A percentile compares a stretch with the other conserved stretches of the same genome.
Conservation (phyloP, 139 green algal species). For the Chlamydomonas asymmetrica region DNA sequence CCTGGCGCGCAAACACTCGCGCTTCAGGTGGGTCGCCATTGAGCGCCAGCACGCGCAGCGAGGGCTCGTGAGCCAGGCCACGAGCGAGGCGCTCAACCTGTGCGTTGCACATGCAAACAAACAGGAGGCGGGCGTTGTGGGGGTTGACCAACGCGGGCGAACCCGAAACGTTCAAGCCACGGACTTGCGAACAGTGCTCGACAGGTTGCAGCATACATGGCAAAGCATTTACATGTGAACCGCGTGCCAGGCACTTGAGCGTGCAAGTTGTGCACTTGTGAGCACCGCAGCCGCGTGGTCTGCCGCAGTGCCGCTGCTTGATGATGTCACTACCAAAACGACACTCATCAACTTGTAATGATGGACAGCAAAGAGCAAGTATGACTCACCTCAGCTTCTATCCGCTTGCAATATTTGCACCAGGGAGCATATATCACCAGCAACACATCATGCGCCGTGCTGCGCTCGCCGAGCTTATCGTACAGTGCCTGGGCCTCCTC, state of each 20-base stretch:
- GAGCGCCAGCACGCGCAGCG: slow-evolving; percentile 22
- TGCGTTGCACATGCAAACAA: neutral
- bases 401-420: slow-evolving; percentile 37
- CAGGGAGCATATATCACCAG: slow-evolving; percentile 59
- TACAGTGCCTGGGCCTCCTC: slow-evolving; percentile 30
- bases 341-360: too few species aligned
- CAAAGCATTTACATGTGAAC: too few species aligned
- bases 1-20: slow-evolving; percentile 33
- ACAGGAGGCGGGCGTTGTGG: neutral
- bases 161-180: neutral
- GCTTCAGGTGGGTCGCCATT: slow-evolving; percentile 21
- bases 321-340: too few species aligned
- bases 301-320: too few species aligned
- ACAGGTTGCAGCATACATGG: too few species aligned
- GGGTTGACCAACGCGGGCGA: neutral
- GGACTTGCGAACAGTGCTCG: neutral
- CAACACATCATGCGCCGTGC: slow-evolving; percentile 39
- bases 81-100: slow-evolving; percentile 36
- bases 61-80: slow-evolving; percentile 18
- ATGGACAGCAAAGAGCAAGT: too few species aligned
- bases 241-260: too few species aligned
- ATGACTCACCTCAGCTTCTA: slow-evolving; percentile 45
- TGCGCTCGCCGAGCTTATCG: slow-evolving; percentile 27
- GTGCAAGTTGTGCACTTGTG: too few species aligned
- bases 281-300: too few species aligned